Evolutionary conservation across 163 green algal species (phyloP), one percentile per base, ranked within the genome.

Genomic region (Chlorella variabilis): DNA sequence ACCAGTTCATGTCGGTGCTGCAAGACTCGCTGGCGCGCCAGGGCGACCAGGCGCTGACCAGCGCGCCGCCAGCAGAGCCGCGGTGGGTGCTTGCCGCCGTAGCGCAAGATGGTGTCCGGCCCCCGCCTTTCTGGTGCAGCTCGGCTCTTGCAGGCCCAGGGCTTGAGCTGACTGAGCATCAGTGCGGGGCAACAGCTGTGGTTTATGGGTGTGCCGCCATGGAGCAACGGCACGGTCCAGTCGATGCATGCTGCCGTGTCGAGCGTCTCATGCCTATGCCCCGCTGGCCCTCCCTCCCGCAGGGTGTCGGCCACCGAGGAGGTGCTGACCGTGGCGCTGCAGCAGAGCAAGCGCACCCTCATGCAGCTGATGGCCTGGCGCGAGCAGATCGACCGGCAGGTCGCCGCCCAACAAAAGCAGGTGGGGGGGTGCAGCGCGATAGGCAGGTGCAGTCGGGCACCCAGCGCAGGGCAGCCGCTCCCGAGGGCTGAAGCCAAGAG

Each of bases 371-470:
- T 67, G 58, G 34, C 36, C 31, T 87, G 83, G 83, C 56, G 58
- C 9, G 62, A 82, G 36, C 83, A 87, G 59, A 39, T 87, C 3
- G 83, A 87, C 1, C 45, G 58, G 21, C 77, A 85, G 83, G 54
- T 87, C 66, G 71, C 58, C 15, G 62, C 48, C 31, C 83, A 87
- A 69, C 77, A 84, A 45, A 87, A 87, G 61, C 83, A 87, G 63
- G 56, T 78, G 21, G 27, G 54, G 20, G 15, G 5, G 15, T 15
- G 4, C 42, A 8, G 9, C 13, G 42, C 9, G n/a, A n/a, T 11
- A 25, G 31, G 11, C 8, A 42, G 59, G 2, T 36, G 27, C 27
- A 38, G 29, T 9, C 11, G 7, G 59, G 29, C n/a, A 9, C 29
- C 9, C n/a, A n/a, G n/a, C n/a, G n/a, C n/a, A n/a, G n/a, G n/a